Percentiles rank a stretch among this genome's conserved stretches.
phyloP scores from a whole-genome alignment of 345 rosid genomes.

The Melaleuca alternifolia region DNA sequence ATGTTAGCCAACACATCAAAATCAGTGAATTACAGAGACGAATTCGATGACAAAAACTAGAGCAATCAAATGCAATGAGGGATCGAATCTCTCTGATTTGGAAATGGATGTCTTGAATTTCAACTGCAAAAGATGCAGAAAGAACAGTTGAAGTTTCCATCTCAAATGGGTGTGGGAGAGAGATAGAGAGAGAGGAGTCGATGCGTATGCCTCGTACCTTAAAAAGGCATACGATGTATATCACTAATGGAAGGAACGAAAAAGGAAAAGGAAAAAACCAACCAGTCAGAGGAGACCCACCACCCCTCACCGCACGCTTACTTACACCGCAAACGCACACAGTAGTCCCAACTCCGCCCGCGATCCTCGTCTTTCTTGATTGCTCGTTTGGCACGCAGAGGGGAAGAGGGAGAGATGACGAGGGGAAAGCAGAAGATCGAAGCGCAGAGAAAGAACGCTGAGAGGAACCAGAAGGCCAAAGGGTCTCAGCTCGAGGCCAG shows the following conservation, averaged over 20 bases:
- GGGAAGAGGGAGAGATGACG: slow-evolving; percentile 34
- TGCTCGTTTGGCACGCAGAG: not conserved
- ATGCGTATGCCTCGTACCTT: not conserved
- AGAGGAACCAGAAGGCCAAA: slow-evolving; percentile 51
- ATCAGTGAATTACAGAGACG: not conserved
- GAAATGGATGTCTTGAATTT: not conserved
- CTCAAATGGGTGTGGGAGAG: not conserved
- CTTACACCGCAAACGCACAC: not conserved
- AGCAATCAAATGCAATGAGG: not conserved
- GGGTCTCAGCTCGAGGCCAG: slow-evolving; percentile 68
- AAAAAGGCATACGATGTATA: not conserved
- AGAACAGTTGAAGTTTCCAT: not conserved
- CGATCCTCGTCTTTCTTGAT: not conserved
- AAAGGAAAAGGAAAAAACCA: not conserved
- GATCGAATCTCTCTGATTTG: not conserved
- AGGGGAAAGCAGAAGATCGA: slow-evolving; percentile 83
- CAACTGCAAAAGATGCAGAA: not conserved
- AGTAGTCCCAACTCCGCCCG: not conserved
- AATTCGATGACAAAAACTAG: not conserved
- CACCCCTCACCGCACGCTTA: not conserved
- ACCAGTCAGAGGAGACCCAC: not conserved
- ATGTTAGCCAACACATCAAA: not conserved
- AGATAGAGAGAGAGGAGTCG: not conserved
- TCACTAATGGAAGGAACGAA: not conserved
- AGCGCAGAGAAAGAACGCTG: slow-evolving; percentile 56